These are phyloP conservation scores for Malus hybrid DNA, from an alignment of 331 rosid species.

Conservation along the genomic window DNA sequence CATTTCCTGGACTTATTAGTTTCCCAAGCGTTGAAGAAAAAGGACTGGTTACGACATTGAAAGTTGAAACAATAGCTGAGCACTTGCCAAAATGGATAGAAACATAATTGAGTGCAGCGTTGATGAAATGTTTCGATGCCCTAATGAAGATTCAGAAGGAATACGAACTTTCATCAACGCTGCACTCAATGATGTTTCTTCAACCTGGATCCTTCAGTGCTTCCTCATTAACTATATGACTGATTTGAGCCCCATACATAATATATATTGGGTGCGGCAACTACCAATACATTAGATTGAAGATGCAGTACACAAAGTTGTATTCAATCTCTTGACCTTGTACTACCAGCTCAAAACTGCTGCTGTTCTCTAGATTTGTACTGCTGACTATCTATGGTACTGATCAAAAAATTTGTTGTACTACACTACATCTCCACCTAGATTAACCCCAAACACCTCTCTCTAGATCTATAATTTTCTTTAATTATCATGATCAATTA, in stretches of 20 bases:
- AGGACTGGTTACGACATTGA: not conserved
- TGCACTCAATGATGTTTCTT: conserved; percentile 92
- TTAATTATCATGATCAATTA: not conserved
- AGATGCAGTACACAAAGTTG: not conserved
- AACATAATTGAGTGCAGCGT: conserved; percentile 66
- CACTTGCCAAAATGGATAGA: conserved; percentile 21
- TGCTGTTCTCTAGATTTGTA: not conserved
- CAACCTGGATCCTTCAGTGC: conserved; percentile 18
- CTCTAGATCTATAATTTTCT: not conserved
- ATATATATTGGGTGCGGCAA: not conserved
- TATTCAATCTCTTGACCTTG: not conserved
- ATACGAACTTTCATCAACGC: conserved; percentile 60
- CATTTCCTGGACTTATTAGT: not conserved
- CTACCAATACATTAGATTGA: not conserved
- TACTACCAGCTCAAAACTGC: conserved; percentile 3
- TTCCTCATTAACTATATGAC: not conserved
- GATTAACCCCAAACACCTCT: not conserved
- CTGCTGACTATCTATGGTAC: not conserved
- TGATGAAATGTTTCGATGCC: conserved; percentile 11
- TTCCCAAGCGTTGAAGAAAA: not conserved
- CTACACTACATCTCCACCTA: not conserved
- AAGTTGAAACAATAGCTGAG: not conserved
- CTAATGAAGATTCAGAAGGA: not conserved
- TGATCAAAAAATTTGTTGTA: not conserved
- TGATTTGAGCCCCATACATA: not conserved